phyloP scores from a whole-genome alignment of 2,329 filamentous ascomycete species.

The Lomentospora prolificans region DNA sequence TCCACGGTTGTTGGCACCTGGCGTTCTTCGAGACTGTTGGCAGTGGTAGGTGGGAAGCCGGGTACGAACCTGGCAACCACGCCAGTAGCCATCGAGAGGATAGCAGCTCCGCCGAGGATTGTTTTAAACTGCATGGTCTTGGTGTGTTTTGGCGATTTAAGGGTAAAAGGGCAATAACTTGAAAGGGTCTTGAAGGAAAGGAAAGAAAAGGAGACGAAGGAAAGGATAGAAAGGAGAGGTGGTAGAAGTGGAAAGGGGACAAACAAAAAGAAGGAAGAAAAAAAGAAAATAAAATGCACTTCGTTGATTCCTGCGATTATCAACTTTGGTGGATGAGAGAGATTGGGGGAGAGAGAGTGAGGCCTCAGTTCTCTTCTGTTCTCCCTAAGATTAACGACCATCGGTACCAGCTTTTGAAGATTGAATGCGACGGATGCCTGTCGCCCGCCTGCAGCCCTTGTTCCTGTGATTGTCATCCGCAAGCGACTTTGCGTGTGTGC shows the following conservation, averaged over 20 bases:
- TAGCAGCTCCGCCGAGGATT: neutral
- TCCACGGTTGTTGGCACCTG: neutral
- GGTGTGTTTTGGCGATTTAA: neutral
- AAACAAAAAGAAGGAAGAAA: constrained; percentile 1
- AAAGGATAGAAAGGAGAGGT: constrained; percentile 10
- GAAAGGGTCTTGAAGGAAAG: constrained; percentile 8
- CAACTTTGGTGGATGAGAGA: neutral
- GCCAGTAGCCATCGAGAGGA: neutral
- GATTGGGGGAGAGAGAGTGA: neutral
- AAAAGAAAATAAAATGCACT: neutral
- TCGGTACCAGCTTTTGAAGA: neutral
- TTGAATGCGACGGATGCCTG: neutral
- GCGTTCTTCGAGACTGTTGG: neutral
- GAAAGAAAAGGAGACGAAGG: constrained; percentile 4
- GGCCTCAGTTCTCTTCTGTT: neutral
- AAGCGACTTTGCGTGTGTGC: neutral
- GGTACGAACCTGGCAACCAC: neutral
- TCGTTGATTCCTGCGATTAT: neutral
- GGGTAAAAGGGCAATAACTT: neutral
- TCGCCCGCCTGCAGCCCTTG: neutral
- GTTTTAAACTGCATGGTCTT: neutral
- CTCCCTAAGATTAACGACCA: neutral
- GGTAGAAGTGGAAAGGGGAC: constrained; percentile 6
- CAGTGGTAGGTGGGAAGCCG: neutral
- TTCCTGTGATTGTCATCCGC: neutral